Conservation (phyloP, 495 filamentous ascomycete species). For the Lichina pygmaea region DNA sequence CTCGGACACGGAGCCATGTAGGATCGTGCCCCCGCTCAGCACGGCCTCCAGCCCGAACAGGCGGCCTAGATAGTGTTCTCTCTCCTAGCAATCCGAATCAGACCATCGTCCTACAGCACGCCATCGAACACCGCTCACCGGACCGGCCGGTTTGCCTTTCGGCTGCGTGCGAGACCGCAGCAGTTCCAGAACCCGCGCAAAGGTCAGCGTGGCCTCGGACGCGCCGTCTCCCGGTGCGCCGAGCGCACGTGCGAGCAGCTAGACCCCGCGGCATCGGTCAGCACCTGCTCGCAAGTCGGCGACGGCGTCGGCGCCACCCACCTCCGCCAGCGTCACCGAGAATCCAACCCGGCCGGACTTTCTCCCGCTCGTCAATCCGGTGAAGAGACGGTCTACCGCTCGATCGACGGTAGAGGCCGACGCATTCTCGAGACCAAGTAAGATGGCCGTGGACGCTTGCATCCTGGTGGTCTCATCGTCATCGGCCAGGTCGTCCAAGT, state of each 20-base stretch:
- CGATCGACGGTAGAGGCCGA: slow-evolving; percentile 8
- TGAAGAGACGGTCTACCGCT: slow-evolving; percentile 37
- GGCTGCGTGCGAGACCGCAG: slow-evolving; percentile 40
- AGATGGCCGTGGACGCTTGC: slow-evolving; percentile 14
- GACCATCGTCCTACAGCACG: not conserved
- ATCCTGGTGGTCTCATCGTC: slow-evolving; percentile 14
- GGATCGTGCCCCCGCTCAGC: slow-evolving; percentile 48
- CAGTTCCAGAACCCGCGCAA: slow-evolving; percentile 30
- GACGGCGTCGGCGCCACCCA: slow-evolving; percentile 36
- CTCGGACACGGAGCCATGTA: slow-evolving; percentile 19
- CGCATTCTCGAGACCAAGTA: slow-evolving; percentile 11
- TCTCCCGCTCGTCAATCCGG: slow-evolving; percentile 67
- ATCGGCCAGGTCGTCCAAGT: slow-evolving; percentile 20
- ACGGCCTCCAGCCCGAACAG: slow-evolving; percentile 72
- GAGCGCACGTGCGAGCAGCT: slow-evolving; percentile 8
- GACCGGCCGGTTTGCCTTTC: slow-evolving; percentile 33
- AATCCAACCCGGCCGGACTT: slow-evolving; percentile 84
- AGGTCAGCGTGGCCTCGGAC: slow-evolving; percentile 17
- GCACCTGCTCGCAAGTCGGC: slow-evolving; percentile 2
- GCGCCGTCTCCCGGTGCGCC: slow-evolving; percentile 2
- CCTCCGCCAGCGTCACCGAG: slow-evolving; percentile 65
- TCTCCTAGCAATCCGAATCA: slow-evolving; percentile 21
- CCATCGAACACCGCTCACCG: slow-evolving; percentile 15
- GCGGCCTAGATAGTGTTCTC: slow-evolving; percentile 61
- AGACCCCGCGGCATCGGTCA: not conserved